A percentile compares a stretch with the other conserved stretches of the same genome.
Conservation (phyloP, 2,329 filamentous ascomycete genomes). For the Cadophora sp. region DNA sequence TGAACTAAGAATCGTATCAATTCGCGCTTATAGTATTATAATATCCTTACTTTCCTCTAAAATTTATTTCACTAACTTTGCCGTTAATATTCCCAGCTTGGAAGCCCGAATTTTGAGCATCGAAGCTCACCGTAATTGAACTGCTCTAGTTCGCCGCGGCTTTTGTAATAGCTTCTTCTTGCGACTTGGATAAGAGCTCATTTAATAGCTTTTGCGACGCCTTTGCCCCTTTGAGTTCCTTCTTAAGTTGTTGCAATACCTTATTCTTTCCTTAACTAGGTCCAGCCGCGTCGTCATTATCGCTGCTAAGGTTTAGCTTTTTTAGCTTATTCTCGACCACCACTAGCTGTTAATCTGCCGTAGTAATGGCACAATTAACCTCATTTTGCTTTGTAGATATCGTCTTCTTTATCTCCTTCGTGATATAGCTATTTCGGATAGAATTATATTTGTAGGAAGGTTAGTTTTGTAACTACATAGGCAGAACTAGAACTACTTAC, state of each 20-base stretch:
- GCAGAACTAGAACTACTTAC: slow-evolving; percentile 38
- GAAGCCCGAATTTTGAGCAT: slow-evolving; percentile 34
- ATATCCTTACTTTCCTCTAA: slow-evolving; percentile 32
- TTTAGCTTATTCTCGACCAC: slow-evolving; percentile 40
- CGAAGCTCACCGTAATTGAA: slow-evolving; percentile 35
- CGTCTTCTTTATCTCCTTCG: slow-evolving; percentile 45
- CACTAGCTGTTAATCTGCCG: slow-evolving; percentile 37
- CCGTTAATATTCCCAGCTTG: slow-evolving; percentile 36
- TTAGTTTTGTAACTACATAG: slow-evolving; percentile 33
- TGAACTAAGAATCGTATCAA: neutral
- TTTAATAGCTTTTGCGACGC: slow-evolving; percentile 36
- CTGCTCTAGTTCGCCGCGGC: slow-evolving; percentile 28
- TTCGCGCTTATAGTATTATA: neutral
- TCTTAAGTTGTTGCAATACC: slow-evolving; percentile 36
- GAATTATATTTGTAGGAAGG: slow-evolving; percentile 43
- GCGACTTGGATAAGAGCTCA: slow-evolving; percentile 36
- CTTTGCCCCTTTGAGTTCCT: slow-evolving; percentile 33
- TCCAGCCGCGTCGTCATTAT: slow-evolving; percentile 31
- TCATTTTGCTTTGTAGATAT: slow-evolving; percentile 43
- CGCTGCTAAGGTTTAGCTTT: slow-evolving; percentile 39
- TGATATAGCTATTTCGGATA: slow-evolving; percentile 44
- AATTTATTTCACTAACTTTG: slow-evolving; percentile 34
- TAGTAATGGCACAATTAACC: slow-evolving; percentile 40
- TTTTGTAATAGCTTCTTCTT: slow-evolving; percentile 38
- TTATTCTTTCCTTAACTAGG: slow-evolving; percentile 29